Base-by-base conservation (phyloP, 2,329 filamentous ascomycete species). In the Corynespora cassiicola region DNA sequence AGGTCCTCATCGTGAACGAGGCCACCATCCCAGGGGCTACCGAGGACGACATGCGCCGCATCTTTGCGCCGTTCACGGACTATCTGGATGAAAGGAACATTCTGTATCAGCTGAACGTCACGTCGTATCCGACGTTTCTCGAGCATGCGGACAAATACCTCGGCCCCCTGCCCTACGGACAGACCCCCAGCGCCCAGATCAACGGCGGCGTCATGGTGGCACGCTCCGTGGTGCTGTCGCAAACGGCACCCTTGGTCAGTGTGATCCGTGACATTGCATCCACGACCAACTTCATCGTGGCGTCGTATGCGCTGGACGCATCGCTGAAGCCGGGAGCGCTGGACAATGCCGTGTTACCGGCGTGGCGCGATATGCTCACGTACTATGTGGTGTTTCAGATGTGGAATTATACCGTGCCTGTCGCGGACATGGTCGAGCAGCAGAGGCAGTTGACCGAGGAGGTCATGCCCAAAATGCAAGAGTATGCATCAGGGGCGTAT, bases 401-500 rank as follows among this genome's bases (percentile, higher is more conserved):
- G 12, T 48, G 47, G 45, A 41, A 48, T 21, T 47, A 38, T 17
- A 36, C 39, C 7, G 25, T 30, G 8, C 25, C 39, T 3, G 11
- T 35, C n/a, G 19, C 12, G 14, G 18, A 10, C 6, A 44, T 40
- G 38, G 18, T 21, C 3, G 39, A 27, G 21, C 29, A 36, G 17
- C 38, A 46, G 20, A 16, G 28, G 10, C 42, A 36, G 24, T 52
- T 56, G 45, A 56, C 47, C n/a, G 43, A 55, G 16, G 47, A 52
- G 5, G 16, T 63, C 4, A 52, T 61, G 44, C 57, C 58, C 7
- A 48, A 51, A 39, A 38, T 63, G 15, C 46, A 57, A 26, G 44
- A 40, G 12, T 22, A 54, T 8, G 55, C 51, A 7, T 52, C 49
- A 19, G 61, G 54, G 3, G 39, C 58, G 2, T 65, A 65, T 31